Evolutionary conservation across 1,284 basidiomycete genomes (phyloP).

Genomic region (Sporisorium scitamineum): DNA sequence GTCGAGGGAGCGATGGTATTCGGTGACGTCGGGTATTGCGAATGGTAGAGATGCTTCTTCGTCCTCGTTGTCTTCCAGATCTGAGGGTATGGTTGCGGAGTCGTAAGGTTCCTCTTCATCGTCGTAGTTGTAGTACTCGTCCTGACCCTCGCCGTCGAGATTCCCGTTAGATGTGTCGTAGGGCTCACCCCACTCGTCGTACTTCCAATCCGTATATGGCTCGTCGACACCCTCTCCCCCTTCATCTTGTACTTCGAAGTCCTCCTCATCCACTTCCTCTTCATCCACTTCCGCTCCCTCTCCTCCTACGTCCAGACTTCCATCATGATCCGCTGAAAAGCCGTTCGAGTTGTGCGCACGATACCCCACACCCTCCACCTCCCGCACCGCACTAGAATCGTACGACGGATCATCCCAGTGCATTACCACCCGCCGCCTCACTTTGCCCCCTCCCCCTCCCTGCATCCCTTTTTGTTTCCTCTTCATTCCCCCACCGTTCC

Average conservation of each 20-base stretch:
- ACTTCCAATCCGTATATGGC: slow-evolving; percentile 23
- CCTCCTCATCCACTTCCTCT: not conserved
- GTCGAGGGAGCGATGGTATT: slow-evolving; percentile 14
- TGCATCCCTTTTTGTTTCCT: not conserved
- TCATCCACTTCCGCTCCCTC: not conserved
- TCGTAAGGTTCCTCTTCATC: not conserved
- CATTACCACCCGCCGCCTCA: not conserved
- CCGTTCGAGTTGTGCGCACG: not conserved
- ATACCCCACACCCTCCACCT: not conserved
- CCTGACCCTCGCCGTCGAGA: not conserved
- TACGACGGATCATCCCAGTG: slow-evolving; percentile 36
- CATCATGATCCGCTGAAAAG: not conserved
- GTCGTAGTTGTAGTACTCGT: slow-evolving; percentile 1
- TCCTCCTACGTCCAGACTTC: not conserved
- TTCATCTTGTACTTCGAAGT: not conserved
- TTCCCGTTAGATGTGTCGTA: not conserved
- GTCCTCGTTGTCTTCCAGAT: not conserved
- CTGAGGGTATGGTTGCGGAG: slow-evolving; percentile 1
- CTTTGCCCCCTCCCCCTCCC: not conserved
- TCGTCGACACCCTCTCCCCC: not conserved
- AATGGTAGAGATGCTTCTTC: slow-evolving; percentile 4
- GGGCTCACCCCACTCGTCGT: slow-evolving; percentile 28
- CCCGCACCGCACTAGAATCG: not conserved
- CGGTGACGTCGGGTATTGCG: slow-evolving; percentile 26
- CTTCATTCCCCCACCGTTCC: not conserved